Evolutionary conservation across 805 yeast species (phyloP), one percentile per base, ranked within the genome.

Genomic region (Barnettozyma wickerhamii): DNA sequence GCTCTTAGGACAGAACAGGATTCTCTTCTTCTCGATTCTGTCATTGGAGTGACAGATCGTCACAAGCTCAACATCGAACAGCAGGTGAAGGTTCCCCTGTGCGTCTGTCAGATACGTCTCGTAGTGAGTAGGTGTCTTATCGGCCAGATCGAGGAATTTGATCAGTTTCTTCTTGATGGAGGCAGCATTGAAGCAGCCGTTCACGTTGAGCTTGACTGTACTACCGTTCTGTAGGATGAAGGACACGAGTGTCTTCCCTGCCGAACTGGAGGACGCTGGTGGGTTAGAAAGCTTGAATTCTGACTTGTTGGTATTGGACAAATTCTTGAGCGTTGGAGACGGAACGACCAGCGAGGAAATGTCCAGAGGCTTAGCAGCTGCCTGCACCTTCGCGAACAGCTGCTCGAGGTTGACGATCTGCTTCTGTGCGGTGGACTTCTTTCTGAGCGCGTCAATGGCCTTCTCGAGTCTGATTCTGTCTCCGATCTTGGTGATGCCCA

Each of bases 31-130:
- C 52, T 85, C 95, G 4, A 72, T 57, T 20, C 89, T 66, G 40
- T 81, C 87, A 3, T 76, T 71, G 0, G 93, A 82, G 55, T 84
- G 90, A 53, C 95, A 85, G 7, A 86, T 77, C 0, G 95, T 80
- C 4, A 87, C 88, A 23, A 88, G 69, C 55, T 87, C 95, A 10
- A 82, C 85, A 53, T 85, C 95, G 53, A 75, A 81, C 40, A 88
- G 65, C 20, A 77, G 49, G 46, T 71, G 75, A 38, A 69, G 39
- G 40, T 62, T 56, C 35, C 68, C 67, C 10, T 56, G 57, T 15
- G 64, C 58, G 42, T 74, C 77, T 2, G 75, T 72, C 18, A 81
- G 69, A 54, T 81, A 84, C 0, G 84, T 73, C 44, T 79, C 84
- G 66, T 79, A 86, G 14, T 58, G 55, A 23, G 65, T 66, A 15